These are phyloP conservation scores for Neofusicoccum laricinum DNA, from an alignment of 2,329 filamentous ascomycete species.

Conservation along the genomic window DNA sequence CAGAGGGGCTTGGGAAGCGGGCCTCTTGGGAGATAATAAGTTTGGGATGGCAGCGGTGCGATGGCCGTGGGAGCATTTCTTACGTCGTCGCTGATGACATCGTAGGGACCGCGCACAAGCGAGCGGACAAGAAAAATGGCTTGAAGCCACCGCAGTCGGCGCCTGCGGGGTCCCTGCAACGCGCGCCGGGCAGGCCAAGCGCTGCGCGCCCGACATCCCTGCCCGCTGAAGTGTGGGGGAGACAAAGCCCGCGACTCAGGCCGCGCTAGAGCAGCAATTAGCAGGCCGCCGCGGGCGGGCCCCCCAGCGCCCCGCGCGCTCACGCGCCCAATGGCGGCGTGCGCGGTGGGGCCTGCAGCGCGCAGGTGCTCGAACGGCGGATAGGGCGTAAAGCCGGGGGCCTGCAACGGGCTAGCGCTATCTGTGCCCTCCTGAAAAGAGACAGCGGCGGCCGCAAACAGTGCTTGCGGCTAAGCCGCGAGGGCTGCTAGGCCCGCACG, in stretches of 20 bases:
- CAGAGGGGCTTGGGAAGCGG: constrained; percentile 11
- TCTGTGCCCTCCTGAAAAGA: constrained; percentile 10
- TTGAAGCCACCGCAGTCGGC: constrained; percentile 17
- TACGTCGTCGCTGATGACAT: constrained; percentile 17
- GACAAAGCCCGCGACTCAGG: constrained; percentile 15
- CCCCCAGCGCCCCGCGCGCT: background rate
- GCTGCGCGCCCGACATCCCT: constrained; percentile 14
- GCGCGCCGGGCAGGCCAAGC: constrained; percentile 5
- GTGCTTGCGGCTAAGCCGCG: constrained; percentile 10
- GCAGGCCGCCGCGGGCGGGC: background rate
- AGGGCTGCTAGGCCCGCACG: background rate
- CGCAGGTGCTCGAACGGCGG: background rate
- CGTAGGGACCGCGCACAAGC: constrained; percentile 16
- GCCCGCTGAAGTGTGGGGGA: constrained; percentile 14
- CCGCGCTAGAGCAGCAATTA: constrained; percentile 14
- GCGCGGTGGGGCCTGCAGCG: constrained; percentile 1
- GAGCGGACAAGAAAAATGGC: constrained; percentile 12
- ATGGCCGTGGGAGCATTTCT: constrained; percentile 15
- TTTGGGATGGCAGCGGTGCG: constrained; percentile 11
- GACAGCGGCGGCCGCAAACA: constrained; percentile 12
- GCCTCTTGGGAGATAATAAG: constrained; percentile 16
- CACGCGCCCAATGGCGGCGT: constrained; percentile 8
- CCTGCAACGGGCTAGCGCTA: constrained; percentile 2
- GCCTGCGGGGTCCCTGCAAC: constrained; percentile 16
- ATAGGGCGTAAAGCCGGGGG: constrained; percentile 6